These are phyloP conservation scores for Polysphondylium violaceum DNA, from an alignment of 78 protist genomes.

Conservation along the genomic window DNA sequence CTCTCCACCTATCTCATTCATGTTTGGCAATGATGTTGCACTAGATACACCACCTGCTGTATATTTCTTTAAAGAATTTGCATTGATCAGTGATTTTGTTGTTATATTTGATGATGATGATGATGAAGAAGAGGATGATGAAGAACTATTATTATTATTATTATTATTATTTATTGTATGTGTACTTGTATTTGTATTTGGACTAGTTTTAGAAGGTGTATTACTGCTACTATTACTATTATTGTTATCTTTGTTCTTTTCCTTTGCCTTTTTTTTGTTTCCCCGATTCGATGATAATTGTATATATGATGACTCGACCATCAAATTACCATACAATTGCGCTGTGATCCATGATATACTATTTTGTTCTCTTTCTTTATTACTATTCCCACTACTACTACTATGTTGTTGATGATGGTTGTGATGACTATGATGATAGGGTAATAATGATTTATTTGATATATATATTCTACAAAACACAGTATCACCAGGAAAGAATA, in stretches of 20 bases:
- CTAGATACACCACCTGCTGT: conserved; percentile 53
- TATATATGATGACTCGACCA: conserved; percentile 45
- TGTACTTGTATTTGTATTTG: neutral
- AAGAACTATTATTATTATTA: neutral
- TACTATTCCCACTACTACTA: too few relatives aligned
- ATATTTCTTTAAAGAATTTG: neutral
- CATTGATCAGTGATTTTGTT: neutral
- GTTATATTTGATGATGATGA: neutral
- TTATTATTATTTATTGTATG: neutral
- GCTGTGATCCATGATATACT: conserved; percentile 66
- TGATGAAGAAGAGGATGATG: neutral
- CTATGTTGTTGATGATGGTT: conserved; percentile 10
- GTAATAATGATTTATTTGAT: conserved; percentile 25
- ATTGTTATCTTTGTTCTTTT: neutral
- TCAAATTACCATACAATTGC: conserved; percentile 71
- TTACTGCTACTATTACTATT: neutral
- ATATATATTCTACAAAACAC: conserved; percentile 64
- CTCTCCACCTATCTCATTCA: conserved; percentile 24
- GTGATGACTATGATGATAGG: neutral
- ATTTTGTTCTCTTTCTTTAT: neutral
- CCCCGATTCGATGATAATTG: neutral
- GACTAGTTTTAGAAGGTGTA: neutral
- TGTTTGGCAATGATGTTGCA: conserved; percentile 70
- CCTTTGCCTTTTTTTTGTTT: neutral
- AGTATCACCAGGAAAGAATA: conserved; percentile 77